Evolutionary conservation across 139 green algal genomes (phyloP).

Genomic region (Ettlia oleoabundans): DNA sequence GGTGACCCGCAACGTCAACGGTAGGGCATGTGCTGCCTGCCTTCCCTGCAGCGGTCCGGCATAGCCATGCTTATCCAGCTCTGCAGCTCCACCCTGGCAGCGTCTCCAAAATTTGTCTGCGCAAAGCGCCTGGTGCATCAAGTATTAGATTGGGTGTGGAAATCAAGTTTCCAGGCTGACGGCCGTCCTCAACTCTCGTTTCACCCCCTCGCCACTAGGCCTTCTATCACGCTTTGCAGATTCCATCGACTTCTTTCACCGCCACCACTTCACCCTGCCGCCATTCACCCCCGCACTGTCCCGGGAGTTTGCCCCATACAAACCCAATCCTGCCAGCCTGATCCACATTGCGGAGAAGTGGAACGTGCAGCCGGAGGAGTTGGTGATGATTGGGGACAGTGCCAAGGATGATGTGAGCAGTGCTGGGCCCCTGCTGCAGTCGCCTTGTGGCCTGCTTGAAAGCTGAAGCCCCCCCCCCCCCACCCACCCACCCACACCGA

Average conservation of each 20-base stretch:
- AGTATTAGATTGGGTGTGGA: no score
- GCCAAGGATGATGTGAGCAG: slow-evolving; percentile 76
- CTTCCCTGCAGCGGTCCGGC: no score
- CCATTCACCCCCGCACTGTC: slow-evolving; percentile 77
- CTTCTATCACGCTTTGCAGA: not conserved
- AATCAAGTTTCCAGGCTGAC: no score
- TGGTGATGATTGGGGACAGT: slow-evolving; percentile 88
- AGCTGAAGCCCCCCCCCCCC: no score
- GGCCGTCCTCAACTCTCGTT: not conserved
- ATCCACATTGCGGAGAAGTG: slow-evolving; percentile 84
- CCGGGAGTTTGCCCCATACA: slow-evolving; percentile 64
- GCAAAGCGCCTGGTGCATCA: no score
- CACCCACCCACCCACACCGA: no score
- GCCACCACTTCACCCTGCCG: slow-evolving; percentile 51
- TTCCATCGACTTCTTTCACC: slow-evolving; percentile 67
- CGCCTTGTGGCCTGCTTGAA: no score
- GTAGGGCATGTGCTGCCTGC: slow-evolving; percentile 29
- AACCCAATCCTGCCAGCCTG: slow-evolving; percentile 73
- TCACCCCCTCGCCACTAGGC: not conserved
- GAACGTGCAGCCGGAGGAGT: slow-evolving; percentile 62
- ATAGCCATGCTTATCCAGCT: no score
- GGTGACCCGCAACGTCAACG: slow-evolving; percentile 73
- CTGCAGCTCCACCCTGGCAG: no score
- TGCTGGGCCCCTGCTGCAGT: not conserved
- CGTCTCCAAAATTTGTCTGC: no score